Conservation (phyloP, 2,329 filamentous ascomycete species). For the Cercospora beticola region DNA sequence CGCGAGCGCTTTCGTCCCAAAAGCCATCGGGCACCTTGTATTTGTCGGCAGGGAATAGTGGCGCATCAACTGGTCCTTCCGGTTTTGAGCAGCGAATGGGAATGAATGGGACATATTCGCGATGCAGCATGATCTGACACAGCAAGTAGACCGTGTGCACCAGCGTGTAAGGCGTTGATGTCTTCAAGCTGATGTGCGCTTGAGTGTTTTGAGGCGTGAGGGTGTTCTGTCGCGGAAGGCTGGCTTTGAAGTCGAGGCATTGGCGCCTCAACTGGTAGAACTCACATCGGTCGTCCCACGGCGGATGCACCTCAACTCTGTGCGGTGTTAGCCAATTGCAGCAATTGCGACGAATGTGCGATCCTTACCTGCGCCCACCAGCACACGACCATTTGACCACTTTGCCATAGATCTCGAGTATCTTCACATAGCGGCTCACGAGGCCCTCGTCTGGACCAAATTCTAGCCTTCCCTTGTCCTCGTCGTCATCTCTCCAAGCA, state of each 20-base stretch:
- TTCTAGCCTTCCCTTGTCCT: constrained; percentile 54
- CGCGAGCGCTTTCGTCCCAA: constrained; percentile 62
- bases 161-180: constrained; percentile 64
- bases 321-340: neutral
- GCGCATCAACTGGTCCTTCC: constrained; percentile 59
- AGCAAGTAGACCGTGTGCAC: constrained; percentile 66
- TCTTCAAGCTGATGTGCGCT: constrained; percentile 63
- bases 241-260: constrained; percentile 55
- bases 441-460: constrained; percentile 51
- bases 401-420: constrained; percentile 56
- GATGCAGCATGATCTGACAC: constrained; percentile 66
- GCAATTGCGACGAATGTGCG: neutral
- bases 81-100: constrained; percentile 55
- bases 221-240: constrained; percentile 57
- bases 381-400: constrained; percentile 59
- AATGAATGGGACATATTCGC: constrained; percentile 67
- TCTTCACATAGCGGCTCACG: constrained; percentile 53
- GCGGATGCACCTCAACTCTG: constrained; percentile 53
- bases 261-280: constrained; percentile 56
- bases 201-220: constrained; percentile 63
- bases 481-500: constrained; percentile 28
- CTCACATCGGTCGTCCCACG: constrained; percentile 58
- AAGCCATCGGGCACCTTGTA: constrained; percentile 54
- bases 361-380: constrained; percentile 53
- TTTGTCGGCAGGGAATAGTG: constrained; percentile 52